phyloP scores from a whole-genome alignment of 2,329 filamentous ascomycete genomes.

The Diaporthe sp. region DNA sequence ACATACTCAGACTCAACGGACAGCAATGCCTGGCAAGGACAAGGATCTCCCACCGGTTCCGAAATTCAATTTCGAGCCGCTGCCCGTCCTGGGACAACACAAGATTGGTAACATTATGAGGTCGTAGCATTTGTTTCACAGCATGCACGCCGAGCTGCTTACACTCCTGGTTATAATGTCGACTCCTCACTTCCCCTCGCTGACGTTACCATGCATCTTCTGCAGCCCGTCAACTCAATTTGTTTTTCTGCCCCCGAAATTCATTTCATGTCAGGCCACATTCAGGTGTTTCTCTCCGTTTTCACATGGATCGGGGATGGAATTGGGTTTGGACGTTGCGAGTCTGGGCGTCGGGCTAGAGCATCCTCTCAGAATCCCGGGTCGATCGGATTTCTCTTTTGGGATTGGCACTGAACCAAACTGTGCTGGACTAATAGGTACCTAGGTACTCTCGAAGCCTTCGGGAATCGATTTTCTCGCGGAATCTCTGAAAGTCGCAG shows the following conservation, averaged over 20 bases:
- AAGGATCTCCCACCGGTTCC: neutral
- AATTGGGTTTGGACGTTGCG: constrained; percentile 12
- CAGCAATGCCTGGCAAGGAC: neutral
- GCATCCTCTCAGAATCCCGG: neutral
- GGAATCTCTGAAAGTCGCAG: too few species aligned
- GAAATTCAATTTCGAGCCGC: neutral
- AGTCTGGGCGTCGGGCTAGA: neutral
- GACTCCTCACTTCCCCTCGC: constrained; percentile 27
- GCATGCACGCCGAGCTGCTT: constrained; percentile 25
- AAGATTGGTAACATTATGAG: constrained; percentile 3
- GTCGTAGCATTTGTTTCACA: constrained; percentile 14
- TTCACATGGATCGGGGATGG: constrained; percentile 8
- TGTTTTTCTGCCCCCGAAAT: neutral
- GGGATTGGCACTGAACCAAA: neutral
- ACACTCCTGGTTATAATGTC: neutral
- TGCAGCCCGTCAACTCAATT: neutral
- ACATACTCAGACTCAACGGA: neutral
- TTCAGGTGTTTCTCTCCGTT: neutral
- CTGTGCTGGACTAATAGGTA: neutral
- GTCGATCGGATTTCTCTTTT: constrained; percentile 16
- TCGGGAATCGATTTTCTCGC: neutral
- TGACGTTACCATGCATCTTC: constrained; percentile 7
- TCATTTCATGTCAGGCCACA: constrained; percentile 6
- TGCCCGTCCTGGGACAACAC: neutral
- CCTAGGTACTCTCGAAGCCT: neutral